Conservation (phyloP, 306 rosid species). For the Gastrolobium bilobum region DNA sequence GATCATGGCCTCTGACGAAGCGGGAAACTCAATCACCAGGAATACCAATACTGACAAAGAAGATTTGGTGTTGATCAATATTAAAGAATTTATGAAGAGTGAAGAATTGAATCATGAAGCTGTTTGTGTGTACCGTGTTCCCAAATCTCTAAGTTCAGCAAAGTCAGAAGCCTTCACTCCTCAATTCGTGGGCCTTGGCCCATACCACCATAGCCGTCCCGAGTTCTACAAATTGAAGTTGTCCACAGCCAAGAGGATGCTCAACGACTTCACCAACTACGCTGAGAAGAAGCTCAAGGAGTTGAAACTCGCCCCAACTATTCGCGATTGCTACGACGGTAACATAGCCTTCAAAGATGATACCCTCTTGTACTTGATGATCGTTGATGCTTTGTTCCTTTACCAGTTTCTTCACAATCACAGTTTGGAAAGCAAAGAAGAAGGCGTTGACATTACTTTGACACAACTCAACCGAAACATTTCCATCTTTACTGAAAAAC, state of each 20-base stretch:
- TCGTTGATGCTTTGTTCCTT: too few relatives aligned
- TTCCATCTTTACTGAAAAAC: not conserved
- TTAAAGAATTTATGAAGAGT: not conserved
- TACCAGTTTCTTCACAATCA: too few relatives aligned
- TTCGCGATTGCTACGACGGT: not conserved
- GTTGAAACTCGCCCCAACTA: too few relatives aligned
- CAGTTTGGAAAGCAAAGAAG: too few relatives aligned
- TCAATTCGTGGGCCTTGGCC: slow-evolving; percentile 43
- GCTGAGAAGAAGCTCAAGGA: too few relatives aligned
- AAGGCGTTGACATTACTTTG: too few relatives aligned
- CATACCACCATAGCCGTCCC: slow-evolving; percentile 3
- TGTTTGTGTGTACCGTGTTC: slow-evolving; percentile 34
- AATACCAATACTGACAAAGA: not conserved
- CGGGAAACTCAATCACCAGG: too few relatives aligned
- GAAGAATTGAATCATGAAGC: not conserved
- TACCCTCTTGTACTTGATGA: too few relatives aligned
- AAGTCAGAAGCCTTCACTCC: slow-evolving; percentile 50
- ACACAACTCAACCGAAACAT: too few relatives aligned
- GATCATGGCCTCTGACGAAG: too few relatives aligned
- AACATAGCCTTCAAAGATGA: not conserved
- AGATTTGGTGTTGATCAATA: not conserved
- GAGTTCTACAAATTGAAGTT: not conserved
- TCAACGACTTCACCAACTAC: too few relatives aligned
- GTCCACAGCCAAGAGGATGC: too few relatives aligned
- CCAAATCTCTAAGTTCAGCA: not conserved